These are phyloP conservation scores for Austroboletus festivus DNA, from an alignment of 768 basidiomycete genomes.

Conservation along the genomic window DNA sequence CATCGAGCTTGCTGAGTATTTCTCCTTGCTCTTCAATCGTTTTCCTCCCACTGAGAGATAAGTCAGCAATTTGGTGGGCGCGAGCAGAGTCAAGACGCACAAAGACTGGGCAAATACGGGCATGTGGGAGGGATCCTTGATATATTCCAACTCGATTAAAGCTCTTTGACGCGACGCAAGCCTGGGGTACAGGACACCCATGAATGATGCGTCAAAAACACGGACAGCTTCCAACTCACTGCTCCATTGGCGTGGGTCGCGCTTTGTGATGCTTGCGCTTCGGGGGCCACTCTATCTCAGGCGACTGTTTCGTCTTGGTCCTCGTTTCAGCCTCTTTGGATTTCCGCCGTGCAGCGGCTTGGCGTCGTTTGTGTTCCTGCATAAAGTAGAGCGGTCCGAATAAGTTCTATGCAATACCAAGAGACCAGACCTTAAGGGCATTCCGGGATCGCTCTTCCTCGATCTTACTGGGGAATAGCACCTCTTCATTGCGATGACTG, in stretches of 20 bases:
- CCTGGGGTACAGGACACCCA: conserved; percentile 35
- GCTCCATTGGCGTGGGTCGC: conserved; percentile 45
- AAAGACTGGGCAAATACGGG: conserved; percentile 61
- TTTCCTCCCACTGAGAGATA: conserved; percentile 36
- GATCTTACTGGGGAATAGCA: conserved; percentile 64
- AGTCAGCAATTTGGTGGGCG: conserved; percentile 4
- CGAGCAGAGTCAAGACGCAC: conserved; percentile 39
- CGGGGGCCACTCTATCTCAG: conserved; percentile 62
- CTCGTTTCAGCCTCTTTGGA: conserved; percentile 10
- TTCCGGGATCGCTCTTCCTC: conserved; percentile 61
- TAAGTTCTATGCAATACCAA: background rate
- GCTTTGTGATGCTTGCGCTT: conserved; percentile 53
- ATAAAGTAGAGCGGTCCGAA: conserved; percentile 4
- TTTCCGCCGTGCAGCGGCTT: conserved; percentile 22
- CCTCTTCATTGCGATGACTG: conserved; percentile 70
- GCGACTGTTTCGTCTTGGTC: conserved; percentile 20
- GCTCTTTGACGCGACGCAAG: conserved; percentile 54
- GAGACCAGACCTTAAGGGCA: conserved; percentile 43
- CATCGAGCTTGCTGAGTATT: conserved; percentile 43
- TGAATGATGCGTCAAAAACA: background rate
- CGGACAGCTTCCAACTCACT: conserved; percentile 38
- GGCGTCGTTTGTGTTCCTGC: conserved; percentile 28
- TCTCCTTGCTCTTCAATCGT: conserved; percentile 40
- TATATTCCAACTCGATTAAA: conserved; percentile 59
- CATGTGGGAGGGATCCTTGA: conserved; percentile 50